phyloP scores from a whole-genome alignment of 2,329 filamentous ascomycete species.

The Ceratocystis cacaofunesta region DNA sequence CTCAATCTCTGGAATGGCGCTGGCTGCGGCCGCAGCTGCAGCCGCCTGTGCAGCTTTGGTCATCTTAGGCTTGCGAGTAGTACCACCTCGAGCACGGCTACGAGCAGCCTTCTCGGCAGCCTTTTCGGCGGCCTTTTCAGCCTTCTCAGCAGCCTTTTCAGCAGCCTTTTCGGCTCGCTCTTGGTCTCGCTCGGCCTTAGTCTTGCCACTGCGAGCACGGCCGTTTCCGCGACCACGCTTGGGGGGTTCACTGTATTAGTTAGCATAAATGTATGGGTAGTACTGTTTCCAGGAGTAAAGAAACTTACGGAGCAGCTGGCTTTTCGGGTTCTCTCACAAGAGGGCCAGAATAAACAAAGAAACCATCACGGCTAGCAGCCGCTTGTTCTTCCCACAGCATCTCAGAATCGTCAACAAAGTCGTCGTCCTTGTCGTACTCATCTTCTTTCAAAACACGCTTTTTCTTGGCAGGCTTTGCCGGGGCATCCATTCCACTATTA shows the following conservation, averaged over 20 bases:
- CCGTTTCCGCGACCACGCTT: constrained; percentile 46
- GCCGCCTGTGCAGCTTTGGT: constrained; percentile 13
- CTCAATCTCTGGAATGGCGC: constrained; percentile 14
- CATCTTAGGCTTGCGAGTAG: constrained; percentile 14
- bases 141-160: constrained; percentile 15
- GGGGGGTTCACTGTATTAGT: constrained; percentile 45
- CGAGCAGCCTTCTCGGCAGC: constrained; percentile 13
- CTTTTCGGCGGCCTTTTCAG: constrained; percentile 15
- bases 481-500: constrained; percentile 24
- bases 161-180: constrained; percentile 16
- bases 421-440: constrained; percentile 70
- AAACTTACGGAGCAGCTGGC: constrained; percentile 37
- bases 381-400: constrained; percentile 91
- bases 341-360: constrained; percentile 94
- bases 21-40: constrained; percentile 10
- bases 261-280: constrained; percentile 22
- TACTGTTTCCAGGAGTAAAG: neutral
- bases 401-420: constrained; percentile 86
- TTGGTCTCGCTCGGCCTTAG: constrained; percentile 15
- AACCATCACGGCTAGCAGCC: constrained; percentile 85
- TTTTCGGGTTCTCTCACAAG: constrained; percentile 79
- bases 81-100: constrained; percentile 11
- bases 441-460: constrained; percentile 69
- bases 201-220: constrained; percentile 15
- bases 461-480: constrained; percentile 53